Conservation (phyloP, 805 yeast genomes). For the Candida namnaoensis region DNA sequence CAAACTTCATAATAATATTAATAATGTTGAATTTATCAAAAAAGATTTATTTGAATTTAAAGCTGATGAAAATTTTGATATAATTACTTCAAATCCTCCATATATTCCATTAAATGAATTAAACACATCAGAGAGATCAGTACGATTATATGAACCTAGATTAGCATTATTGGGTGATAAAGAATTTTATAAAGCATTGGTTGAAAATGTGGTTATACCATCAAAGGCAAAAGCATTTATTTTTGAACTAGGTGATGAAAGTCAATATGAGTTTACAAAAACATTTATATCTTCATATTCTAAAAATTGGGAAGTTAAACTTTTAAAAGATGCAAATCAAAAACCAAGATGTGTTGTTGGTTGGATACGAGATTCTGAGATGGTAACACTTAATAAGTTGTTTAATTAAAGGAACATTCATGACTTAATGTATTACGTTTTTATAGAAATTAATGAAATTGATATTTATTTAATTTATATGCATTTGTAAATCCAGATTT, state of each 20-base stretch:
- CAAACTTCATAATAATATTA: slow-evolving; percentile 6
- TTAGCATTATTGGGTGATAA: slow-evolving; percentile 72
- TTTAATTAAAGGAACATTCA: too few relatives aligned
- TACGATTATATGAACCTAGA: slow-evolving; percentile 62
- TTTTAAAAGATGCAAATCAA: slow-evolving; percentile 39
- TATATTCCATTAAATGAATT: slow-evolving; percentile 53
- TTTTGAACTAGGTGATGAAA: slow-evolving; percentile 63
- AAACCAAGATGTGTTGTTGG: slow-evolving; percentile 58
- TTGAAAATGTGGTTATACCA: slow-evolving; percentile 32
- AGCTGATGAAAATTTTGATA: slow-evolving; percentile 24
- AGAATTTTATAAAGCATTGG: slow-evolving; percentile 59
- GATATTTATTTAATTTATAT: too few relatives aligned
- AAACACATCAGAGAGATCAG: slow-evolving; percentile 48
- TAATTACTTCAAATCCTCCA: slow-evolving; percentile 87
- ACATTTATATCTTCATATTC: too few relatives aligned
- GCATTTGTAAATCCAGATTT: too few relatives aligned
- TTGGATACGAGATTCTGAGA: slow-evolving; percentile 28
- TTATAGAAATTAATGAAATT: too few relatives aligned
- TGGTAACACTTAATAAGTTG: slow-evolving; percentile 9
- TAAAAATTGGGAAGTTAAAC: slow-evolving; percentile 53
- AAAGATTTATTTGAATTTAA: slow-evolving; percentile 5
- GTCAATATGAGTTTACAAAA: slow-evolving; percentile 43
- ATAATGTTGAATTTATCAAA: slow-evolving; percentile 2
- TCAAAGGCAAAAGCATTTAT: slow-evolving; percentile 48
- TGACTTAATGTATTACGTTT: too few relatives aligned